Conservation (phyloP, 305 asterid genomes). For the Plantago rigida region DNA sequence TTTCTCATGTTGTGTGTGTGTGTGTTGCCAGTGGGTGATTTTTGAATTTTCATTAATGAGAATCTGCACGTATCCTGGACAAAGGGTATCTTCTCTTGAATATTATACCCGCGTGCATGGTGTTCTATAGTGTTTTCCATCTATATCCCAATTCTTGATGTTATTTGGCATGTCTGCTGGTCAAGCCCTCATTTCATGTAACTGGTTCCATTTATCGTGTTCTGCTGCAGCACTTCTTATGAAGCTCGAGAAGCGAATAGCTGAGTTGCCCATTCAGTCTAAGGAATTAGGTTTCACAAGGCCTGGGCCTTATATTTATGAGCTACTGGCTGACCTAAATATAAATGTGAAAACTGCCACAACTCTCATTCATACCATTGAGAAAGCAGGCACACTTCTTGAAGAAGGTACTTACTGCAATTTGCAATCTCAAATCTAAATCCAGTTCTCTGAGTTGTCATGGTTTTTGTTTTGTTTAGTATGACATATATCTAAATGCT, state of each 20-base stretch:
- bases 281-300: slow-evolving; percentile 86
- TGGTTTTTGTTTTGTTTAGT: slow-evolving; percentile 15
- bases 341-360: slow-evolving; percentile 57
- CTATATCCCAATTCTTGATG: slow-evolving; percentile 10
- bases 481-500: background rate
- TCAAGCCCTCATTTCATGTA: background rate
- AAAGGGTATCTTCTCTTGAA: slow-evolving; percentile 1
- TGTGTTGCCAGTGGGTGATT: no score
- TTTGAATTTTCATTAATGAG: background rate
- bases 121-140: slow-evolving; percentile 10
- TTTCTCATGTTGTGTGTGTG: no score
- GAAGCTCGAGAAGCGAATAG: slow-evolving; percentile 85
- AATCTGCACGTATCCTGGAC: background rate
- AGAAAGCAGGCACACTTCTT: slow-evolving; percentile 67
- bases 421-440: slow-evolving; percentile 23
- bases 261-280: slow-evolving; percentile 72
- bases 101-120: slow-evolving; percentile 11
- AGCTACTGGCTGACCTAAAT: slow-evolving; percentile 76
- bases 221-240: slow-evolving; percentile 73
- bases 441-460: slow-evolving; percentile 16
- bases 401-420: slow-evolving; percentile 70
- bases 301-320: slow-evolving; percentile 88
- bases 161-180: background rate
- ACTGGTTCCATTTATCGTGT: slow-evolving; percentile 29
- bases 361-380: slow-evolving; percentile 66